Evolutionary conservation across 495 filamentous ascomycete genomes (phyloP).

Genomic region (Ascobolus immersus): DNA sequence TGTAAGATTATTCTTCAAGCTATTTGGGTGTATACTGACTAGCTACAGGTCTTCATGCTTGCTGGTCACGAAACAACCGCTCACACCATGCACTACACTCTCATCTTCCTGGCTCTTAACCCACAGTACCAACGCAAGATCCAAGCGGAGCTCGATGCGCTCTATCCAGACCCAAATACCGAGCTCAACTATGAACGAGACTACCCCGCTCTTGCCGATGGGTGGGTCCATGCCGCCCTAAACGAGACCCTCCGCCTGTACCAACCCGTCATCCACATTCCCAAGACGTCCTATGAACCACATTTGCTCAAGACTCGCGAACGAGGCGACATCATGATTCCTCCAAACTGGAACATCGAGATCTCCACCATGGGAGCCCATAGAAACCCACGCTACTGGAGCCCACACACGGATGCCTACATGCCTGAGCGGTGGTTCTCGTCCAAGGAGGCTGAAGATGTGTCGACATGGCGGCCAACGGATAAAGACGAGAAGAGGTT

Average conservation of each 20-base stretch:
- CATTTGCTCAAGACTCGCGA: slow-evolving; percentile 13
- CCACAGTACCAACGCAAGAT: slow-evolving; percentile 29
- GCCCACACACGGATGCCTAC: background rate
- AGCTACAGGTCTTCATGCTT: slow-evolving; percentile 29
- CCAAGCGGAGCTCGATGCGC: slow-evolving; percentile 33
- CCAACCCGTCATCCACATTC: slow-evolving; percentile 20
- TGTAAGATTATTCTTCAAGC: too few relatives aligned
- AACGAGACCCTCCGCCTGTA: slow-evolving; percentile 29
- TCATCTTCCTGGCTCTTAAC: slow-evolving; percentile 35
- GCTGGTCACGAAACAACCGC: slow-evolving; percentile 52
- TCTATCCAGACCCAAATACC: slow-evolving; percentile 18
- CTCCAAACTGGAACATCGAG: slow-evolving; percentile 15
- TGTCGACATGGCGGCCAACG: too few relatives aligned
- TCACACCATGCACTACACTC: slow-evolving; percentile 35
- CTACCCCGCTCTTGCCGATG: slow-evolving; percentile 29
- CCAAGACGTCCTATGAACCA: slow-evolving; percentile 17
- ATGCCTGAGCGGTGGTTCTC: too few relatives aligned
- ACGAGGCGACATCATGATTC: slow-evolving; percentile 11
- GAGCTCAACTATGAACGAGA: slow-evolving; percentile 38
- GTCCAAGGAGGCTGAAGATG: too few relatives aligned
- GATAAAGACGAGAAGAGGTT: too few relatives aligned
- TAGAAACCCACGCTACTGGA: slow-evolving; percentile 13
- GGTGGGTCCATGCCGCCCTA: slow-evolving; percentile 35
- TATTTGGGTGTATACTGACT: background rate
- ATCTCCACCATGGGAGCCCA: slow-evolving; percentile 13